Conservation (phyloP, 2,329 filamentous ascomycete species). For the Xylogone sp. region DNA sequence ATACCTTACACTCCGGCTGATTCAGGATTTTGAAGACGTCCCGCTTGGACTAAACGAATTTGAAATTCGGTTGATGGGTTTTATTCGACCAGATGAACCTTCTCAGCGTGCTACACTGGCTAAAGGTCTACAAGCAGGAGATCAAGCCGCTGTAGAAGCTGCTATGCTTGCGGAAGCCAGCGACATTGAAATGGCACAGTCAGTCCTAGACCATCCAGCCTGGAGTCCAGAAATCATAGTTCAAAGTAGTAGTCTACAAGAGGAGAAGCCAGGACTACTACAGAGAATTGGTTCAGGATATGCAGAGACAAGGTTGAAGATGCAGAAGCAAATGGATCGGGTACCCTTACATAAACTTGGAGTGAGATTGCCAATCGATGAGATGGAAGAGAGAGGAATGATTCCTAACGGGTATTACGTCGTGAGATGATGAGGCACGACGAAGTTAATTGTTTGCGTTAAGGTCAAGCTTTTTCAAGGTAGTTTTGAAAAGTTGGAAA, state of each 20-base stretch:
- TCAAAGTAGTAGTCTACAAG: slow-evolving; percentile 25
- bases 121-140: slow-evolving; percentile 37
- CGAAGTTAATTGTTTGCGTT: not conserved
- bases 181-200: slow-evolving; percentile 33
- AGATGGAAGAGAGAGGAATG: slow-evolving; percentile 40
- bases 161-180: slow-evolving; percentile 32
- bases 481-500: too few relatives aligned
- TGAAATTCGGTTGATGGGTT: slow-evolving; percentile 57
- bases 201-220: slow-evolving; percentile 32
- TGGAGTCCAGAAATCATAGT: slow-evolving; percentile 32
- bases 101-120: slow-evolving; percentile 39
- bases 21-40: slow-evolving; percentile 44
- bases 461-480: too few relatives aligned
- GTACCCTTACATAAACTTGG: slow-evolving; percentile 57
- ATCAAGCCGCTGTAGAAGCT: slow-evolving; percentile 34
- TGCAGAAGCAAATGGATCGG: slow-evolving; percentile 52
- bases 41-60: slow-evolving; percentile 42
- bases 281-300: slow-evolving; percentile 36
- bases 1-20: slow-evolving; percentile 49
- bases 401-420: slow-evolving; percentile 35
- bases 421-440: slow-evolving; percentile 13
- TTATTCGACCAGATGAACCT: slow-evolving; percentile 41
- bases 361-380: slow-evolving; percentile 46
- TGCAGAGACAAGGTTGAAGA: slow-evolving; percentile 42
- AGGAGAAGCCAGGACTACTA: slow-evolving; percentile 38